These are phyloP conservation scores for Protostelium mycophagum DNA, from an alignment of 78 protist species.

Conservation along the genomic window DNA sequence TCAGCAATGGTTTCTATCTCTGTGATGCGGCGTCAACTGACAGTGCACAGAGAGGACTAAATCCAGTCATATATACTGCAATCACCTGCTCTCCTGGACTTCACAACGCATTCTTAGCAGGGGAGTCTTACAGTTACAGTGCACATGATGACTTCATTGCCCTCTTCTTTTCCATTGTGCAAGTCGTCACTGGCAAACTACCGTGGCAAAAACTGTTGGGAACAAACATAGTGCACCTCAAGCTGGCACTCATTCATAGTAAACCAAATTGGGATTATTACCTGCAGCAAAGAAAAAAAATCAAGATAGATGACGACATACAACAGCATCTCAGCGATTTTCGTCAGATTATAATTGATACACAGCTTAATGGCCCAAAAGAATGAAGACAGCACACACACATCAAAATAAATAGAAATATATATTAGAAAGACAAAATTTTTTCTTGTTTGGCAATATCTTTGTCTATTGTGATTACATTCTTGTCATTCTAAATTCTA, in stretches of 20 bases:
- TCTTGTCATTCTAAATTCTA: too few species aligned
- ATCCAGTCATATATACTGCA: background rate
- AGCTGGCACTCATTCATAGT: background rate
- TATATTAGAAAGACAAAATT: too few species aligned
- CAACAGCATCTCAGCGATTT: background rate
- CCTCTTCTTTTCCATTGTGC: background rate
- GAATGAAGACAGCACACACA: too few species aligned
- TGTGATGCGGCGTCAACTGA: too few species aligned
- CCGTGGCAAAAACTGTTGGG: background rate
- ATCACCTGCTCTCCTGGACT: background rate
- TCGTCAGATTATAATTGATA: background rate
- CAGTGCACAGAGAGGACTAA: background rate
- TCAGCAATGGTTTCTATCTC: too few species aligned
- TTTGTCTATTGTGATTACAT: too few species aligned
- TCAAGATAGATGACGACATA: background rate
- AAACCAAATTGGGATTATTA: background rate
- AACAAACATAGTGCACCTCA: background rate
- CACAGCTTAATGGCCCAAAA: too few species aligned
- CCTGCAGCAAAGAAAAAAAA: too few species aligned
- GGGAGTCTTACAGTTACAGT: background rate
- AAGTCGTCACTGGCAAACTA: background rate
- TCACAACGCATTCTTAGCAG: background rate
- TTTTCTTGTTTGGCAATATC: too few species aligned
- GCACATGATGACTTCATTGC: background rate
- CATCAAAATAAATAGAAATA: too few species aligned